Evolutionary conservation across 352 stramenopile species (phyloP), one percentile per base, ranked within the genome.

Genomic region (Globisporangium irregulare): DNA sequence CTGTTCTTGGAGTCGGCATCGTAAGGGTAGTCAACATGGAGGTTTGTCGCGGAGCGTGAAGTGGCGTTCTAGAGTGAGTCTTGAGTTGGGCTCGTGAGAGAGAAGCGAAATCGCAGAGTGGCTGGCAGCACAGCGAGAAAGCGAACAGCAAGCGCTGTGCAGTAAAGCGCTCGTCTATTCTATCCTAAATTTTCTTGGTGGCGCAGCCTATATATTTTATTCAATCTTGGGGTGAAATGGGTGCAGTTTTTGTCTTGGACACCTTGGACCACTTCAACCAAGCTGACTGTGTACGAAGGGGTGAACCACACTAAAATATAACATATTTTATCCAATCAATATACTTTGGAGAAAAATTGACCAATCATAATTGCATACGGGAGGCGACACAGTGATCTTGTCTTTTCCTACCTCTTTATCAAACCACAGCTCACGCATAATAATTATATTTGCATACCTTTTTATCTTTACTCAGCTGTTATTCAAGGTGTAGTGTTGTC

Each of bases 401-500:
- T 51, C 18, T 51, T 51, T 24, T 12, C 20, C 9, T 5, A 1
- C 18, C 43, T n/a, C n/a, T 22, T 24, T 51, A 24, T 51, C 8
- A 50, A 50, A 9, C 4, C 3, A n/a, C 14, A n/a, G 3, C 4
- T n/a, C 1, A 9, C n/a, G 41, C 0, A 8, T 14, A 0, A 41
- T n/a, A 8, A 0, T 20, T 20, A 20, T 10, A n/a, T n/a, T 48
- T 20, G 8, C 1, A 50, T 50, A 51, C 18, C 18, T 10, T 24
- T 24, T 22, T 51, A 51, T 51, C 2, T 4, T 51, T 3, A 12
- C 0, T 0, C 1, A 24, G 43, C 18, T 22, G 10, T 51, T 58
- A 58, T 22, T n/a, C 9, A 34, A 58, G 51, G 51, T n/a, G 51
- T 34, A 58, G 51, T 22, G 12, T 32, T 58, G 51, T 58, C 25